Evolutionary conservation across 805 yeast species (phyloP), one percentile per base, ranked within the genome.

Genomic region (Teunomyces lycoperdinae): DNA sequence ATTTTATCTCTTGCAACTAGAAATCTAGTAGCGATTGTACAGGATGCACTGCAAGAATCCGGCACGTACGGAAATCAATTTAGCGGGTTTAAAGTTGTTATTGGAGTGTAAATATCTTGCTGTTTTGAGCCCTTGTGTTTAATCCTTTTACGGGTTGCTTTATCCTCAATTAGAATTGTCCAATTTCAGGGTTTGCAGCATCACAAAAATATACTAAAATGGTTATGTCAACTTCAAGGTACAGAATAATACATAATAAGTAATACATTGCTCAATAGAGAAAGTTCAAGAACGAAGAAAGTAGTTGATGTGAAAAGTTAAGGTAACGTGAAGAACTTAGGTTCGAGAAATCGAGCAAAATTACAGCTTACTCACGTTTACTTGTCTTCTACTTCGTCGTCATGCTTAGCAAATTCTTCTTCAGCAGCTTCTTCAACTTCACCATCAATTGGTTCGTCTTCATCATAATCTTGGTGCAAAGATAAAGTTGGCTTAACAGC

Each of bases 401-500:
- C 72, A 53, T 69, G 74, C 55, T 76, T 76, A 52, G 78, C 81
- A 67, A 79, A 77, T 63, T 74, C 81, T 61, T 73, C 75, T 58
- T 78, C 84, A 44, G 77, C 74, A 54, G 72, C 77, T 46, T 76
- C 79, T 55, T 75, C 77, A 17, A 67, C 72, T 43, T 64, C 73
- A 29, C 63, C 73, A 45, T 79, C 85, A 47, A 68, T 78, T 50
- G 74, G 76, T 43, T 66, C 73, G 38, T 65, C 73, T 47, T 74
- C 76, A 51, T 77, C 80, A 50, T 81, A 84, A 42, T 76, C 80
- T 57, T 80, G 84, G 54, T 78, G 78, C 64, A 87, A 81, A 41
- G 87, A 80, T 64, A 87, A 78, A 54, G 92, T 81, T 67, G 95
- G 92, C 72, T 82, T 86, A 52, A 87, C 89, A 58, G 79, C 88